phyloP scores from a whole-genome alignment of 1,284 basidiomycete genomes.

The Coniferiporia weirii region DNA sequence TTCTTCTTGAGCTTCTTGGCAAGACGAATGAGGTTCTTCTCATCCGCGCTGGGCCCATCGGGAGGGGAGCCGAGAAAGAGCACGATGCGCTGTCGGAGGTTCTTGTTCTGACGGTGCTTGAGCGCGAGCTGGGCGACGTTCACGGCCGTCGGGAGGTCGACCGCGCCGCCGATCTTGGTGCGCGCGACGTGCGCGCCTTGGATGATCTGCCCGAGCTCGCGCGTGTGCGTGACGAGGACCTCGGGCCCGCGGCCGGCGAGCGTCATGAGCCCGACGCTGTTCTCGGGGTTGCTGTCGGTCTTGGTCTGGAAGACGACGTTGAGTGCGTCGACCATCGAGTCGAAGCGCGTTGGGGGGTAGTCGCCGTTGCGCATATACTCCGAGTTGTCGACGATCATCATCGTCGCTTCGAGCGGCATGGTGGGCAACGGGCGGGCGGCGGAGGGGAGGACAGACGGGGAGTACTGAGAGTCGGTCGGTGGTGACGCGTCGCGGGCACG shows the following conservation, averaged over 20 bases:
- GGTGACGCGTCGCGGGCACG: constrained; percentile 12
- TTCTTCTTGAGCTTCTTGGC: constrained; percentile 99
- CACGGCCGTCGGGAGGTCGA: constrained; percentile 86
- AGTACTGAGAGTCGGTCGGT: neutral
- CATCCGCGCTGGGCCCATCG: constrained; percentile 58
- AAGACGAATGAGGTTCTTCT: constrained; percentile 76
- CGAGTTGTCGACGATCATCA: constrained; percentile 91
- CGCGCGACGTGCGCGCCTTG: constrained; percentile 70
- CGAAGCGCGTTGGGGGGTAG: constrained; percentile 83
- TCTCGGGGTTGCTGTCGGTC: constrained; percentile 94
- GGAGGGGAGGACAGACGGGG: neutral
- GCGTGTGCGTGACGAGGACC: constrained; percentile 93
- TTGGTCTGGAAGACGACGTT: constrained; percentile 90
- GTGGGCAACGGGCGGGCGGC: constrained; percentile 28
- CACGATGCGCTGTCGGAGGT: constrained; percentile 90
- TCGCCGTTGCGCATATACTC: constrained; percentile 97
- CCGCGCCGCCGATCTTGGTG: constrained; percentile 69
- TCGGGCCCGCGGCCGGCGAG: constrained; percentile 95
- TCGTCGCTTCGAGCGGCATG: constrained; percentile 92
- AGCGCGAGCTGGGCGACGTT: constrained; percentile 93
- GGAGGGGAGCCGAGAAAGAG: constrained; percentile 91
- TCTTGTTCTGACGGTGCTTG: constrained; percentile 99
- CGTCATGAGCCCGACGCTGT: constrained; percentile 95
- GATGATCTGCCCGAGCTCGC: constrained; percentile 91
- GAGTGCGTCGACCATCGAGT: constrained; percentile 90